Evolutionary conservation across 2,329 filamentous ascomycete genomes (phyloP).

Genomic region (Beauveria australis): DNA sequence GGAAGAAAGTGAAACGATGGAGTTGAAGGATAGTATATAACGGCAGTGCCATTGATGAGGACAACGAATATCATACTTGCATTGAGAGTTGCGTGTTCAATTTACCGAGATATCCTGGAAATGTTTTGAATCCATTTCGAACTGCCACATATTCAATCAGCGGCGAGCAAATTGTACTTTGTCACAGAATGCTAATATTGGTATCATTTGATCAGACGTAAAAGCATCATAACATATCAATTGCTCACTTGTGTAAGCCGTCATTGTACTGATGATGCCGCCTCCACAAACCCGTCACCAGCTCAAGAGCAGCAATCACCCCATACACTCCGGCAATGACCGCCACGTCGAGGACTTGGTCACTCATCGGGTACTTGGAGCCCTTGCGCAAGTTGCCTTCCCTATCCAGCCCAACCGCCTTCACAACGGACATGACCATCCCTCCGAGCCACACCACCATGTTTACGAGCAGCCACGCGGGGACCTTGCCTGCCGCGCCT

Average conservation of each 20-base stretch:
- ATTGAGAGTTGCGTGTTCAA: not conserved
- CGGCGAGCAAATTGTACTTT: not conserved
- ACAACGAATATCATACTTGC: not conserved
- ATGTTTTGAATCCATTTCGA: too few species aligned
- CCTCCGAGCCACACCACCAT: slow-evolving; percentile 6
- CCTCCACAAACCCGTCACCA: not conserved
- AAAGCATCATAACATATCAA: not conserved
- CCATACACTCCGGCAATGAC: slow-evolving; percentile 9
- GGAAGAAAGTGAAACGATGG: not conserved
- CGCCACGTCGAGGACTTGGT: slow-evolving; percentile 6
- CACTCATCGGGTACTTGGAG: slow-evolving; percentile 8
- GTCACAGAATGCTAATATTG: not conserved
- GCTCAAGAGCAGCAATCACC: not conserved
- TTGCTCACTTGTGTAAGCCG: not conserved
- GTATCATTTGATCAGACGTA: not conserved
- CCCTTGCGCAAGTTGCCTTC: not conserved
- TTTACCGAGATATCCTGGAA: not conserved
- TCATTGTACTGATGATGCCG: not conserved
- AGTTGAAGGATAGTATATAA: not conserved
- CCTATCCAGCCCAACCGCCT: not conserved
- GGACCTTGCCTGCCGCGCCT: not conserved
- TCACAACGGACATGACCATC: slow-evolving; percentile 1
- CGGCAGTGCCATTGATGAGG: not conserved
- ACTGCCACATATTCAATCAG: not conserved
- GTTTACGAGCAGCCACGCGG: slow-evolving; percentile 3